phyloP scores from a whole-genome alignment of 352 stramenopile genomes.

The Pythium biforme region DNA sequence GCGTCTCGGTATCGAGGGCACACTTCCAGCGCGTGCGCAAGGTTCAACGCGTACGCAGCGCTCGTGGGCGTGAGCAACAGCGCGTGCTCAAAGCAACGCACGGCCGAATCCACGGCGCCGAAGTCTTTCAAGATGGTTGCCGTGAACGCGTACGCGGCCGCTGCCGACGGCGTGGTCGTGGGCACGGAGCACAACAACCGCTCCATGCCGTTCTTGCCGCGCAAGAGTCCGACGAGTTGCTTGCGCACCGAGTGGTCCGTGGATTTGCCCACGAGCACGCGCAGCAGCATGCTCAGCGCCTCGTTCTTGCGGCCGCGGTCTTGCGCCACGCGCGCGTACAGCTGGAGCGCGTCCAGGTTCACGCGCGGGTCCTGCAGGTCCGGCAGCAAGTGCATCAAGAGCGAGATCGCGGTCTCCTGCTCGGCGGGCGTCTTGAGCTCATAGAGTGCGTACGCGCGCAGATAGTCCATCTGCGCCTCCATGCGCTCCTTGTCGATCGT shows the following conservation, averaged over 20 bases:
- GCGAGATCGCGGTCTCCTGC: constrained; percentile 54
- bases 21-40: constrained; percentile 59
- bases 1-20: constrained; percentile 40
- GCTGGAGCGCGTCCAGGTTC: constrained; percentile 63
- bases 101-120: constrained; percentile 45
- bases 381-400: constrained; percentile 55
- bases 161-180: constrained; percentile 38
- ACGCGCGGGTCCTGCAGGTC: constrained; percentile 47
- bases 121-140: constrained; percentile 77
- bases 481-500: constrained; percentile 33
- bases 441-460: constrained; percentile 56
- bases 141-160: constrained; percentile 68
- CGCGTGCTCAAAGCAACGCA: constrained; percentile 57
- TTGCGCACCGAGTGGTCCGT: constrained; percentile 52
- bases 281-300: constrained; percentile 65
- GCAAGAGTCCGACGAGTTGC: constrained; percentile 47
- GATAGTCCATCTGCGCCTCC: constrained; percentile 46
- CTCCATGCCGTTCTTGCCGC: constrained; percentile 38
- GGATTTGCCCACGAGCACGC: constrained; percentile 51
- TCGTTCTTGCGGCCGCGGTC: constrained; percentile 60
- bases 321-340: constrained; percentile 62
- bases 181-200: constrained; percentile 43
- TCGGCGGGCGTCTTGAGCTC: constrained; percentile 33
- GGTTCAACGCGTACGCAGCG: constrained; percentile 66
- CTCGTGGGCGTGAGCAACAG: constrained; percentile 37